Evolutionary conservation across 116 monocot species (phyloP), one percentile per base, ranked within the genome.

Genomic region (Phalaenopsis hybrid): DNA sequence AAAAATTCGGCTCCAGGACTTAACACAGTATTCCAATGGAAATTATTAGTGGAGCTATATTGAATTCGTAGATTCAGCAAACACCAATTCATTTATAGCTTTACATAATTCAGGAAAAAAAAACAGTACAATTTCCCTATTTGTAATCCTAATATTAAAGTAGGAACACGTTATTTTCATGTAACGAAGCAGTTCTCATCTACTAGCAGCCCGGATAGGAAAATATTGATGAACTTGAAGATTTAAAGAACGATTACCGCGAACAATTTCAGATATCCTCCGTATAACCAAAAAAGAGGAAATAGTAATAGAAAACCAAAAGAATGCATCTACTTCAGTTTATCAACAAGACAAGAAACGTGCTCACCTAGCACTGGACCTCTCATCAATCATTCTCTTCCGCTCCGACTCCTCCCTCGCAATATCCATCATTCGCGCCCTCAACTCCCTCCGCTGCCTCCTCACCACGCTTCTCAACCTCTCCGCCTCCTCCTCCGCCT

Each of bases 371-470:
- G 89, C 86, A 86, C 85, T 87, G 57, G 89, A 87, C 85, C 93
- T 89, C 88, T 91, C 96, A 10, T 92, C 90, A 12, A 93, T 84
- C 78, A 85, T 68, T 75, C 87, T 81, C 86, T 92, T 96, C 86
- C 93, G 77, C 82, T 98, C 98, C 8, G 90, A 79, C 79, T 95
- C 92, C 83, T 89, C 91, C 83, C 88, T 81, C 17, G 89, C 86
- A 41, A 93, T 85, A 86, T 98, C 98, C 8, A 78, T 86, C 91
- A 95, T 95, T 73, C 90, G 86, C 20, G 86, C 85, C 78, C 84
- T 89, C 57, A 95, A 77, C 77, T 98, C 95, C 89, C 85, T 94
- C 77, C 94, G 82, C 88, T 93, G 89, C 87, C 93, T 78, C 89
- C 90, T 84, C 48, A 93, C 97, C 79, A 91, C 82, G 33, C 76